Evolutionary conservation across 2,329 filamentous ascomycete species (phyloP), one percentile per base, ranked within the genome.

Genomic region (Hymenoscyphus fraxineus): DNA sequence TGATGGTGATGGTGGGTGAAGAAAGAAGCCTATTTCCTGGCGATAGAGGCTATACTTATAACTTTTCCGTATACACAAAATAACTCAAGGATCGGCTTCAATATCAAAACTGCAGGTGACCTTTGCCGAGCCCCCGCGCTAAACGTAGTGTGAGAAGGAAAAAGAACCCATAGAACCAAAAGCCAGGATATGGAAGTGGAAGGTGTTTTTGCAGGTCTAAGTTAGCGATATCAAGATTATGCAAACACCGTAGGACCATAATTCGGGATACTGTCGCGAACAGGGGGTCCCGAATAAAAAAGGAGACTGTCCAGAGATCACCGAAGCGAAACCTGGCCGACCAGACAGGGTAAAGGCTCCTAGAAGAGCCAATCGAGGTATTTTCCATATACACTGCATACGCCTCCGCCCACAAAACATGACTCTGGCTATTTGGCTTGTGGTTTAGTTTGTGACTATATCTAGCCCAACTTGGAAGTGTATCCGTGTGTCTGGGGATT

Each of bases 151-250:
- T n/a, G 15, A 16, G n/a, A 41, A 7, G 57, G 4, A 44, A 22
- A 39, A 59, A 15, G 35, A 59, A 27, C 35, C 58, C 19, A 41
- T 59, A 22, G 22, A 47, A 47, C 19, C 35, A 16, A 19, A 19
- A n/a, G 16, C 59, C 59, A 60, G 35, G 40, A 60, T n/a, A 51
- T 60, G 16, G 19, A 60, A 60, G 9, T 47, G 59, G 59, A 60
- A 60, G 59, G 59, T 60, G 59, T 27, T 51, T 32, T 60, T 27
- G 22, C 27, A 51, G 41, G 27, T 32, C 40, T 22, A 9, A 9
- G 44, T 51, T 51, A 47, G 22, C 27, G 10, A 60, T 54, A 44
- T 22, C 41, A 12, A 60, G 59, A 60, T 60, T 60, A 60, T 60
- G 59, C 59, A 60, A 54, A 47, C 7, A 13, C 38, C 2, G 12